Evolutionary conservation across 257 asterid genomes (phyloP).

Genomic region (Gentiana macrophylla): DNA sequence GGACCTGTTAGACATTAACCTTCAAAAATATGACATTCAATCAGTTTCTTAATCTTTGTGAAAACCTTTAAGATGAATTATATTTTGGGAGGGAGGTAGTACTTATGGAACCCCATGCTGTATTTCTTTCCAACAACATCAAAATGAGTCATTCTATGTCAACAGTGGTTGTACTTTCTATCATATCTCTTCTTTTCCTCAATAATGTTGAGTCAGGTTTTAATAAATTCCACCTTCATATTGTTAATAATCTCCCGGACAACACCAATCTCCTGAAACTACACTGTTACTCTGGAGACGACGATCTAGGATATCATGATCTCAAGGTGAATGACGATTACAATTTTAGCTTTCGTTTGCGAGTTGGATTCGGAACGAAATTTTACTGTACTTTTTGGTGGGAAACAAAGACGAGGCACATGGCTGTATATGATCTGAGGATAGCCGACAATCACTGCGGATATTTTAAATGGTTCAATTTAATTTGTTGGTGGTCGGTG

Average conservation of each 20-base stretch:
- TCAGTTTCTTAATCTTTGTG: no score
- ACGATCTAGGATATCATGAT: neutral
- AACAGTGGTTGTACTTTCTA: no score
- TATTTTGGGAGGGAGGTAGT: no score
- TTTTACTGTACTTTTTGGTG: neutral
- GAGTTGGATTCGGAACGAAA: neutral
- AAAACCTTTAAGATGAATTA: no score
- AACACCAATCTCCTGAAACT: neutral
- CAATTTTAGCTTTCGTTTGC: neutral
- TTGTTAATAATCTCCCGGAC: neutral
- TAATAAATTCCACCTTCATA: no score
- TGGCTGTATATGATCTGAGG: neutral
- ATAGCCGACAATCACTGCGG: neutral
- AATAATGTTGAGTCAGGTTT: no score
- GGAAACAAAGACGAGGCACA: neutral
- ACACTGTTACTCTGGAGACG: neutral
- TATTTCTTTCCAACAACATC: no score
- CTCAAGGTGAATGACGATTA: neutral
- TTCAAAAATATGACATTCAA: no score
- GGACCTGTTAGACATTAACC: no score
- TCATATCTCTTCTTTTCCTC: no score
- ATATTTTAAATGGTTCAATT: neutral
- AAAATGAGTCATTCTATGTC: no score
- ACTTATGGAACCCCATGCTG: no score
- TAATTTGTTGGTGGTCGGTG: neutral